Percentiles rank a stretch among this genome's conserved stretches.
These are phyloP conservation scores for Wickerhamomyces tratensis DNA, from an alignment of 805 yeast genomes.

Conservation along the genomic window DNA sequence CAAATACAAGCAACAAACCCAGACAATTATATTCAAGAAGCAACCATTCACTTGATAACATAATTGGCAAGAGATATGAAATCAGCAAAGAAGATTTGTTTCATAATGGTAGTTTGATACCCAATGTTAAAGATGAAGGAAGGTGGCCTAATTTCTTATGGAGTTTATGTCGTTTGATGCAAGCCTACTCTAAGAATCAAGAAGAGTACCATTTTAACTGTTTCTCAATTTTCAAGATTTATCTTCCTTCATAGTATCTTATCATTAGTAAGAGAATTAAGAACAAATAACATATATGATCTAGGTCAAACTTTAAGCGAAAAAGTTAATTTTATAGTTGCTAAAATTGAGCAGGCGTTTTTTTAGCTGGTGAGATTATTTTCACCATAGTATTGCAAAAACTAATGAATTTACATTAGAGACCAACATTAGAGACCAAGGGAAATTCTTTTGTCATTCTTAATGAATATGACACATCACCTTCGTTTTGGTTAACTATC, in stretches of 20 bases:
- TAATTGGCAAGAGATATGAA: slow-evolving; percentile 4
- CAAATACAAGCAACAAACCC: slow-evolving; percentile 21
- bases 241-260: slow-evolving; percentile 25
- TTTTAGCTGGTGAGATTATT: slow-evolving; percentile 23
- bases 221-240: slow-evolving; percentile 24
- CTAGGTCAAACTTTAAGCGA: slow-evolving; percentile 16
- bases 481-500: slow-evolving; percentile 25
- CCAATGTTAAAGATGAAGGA: slow-evolving; percentile 20
- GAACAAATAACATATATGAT: slow-evolving; percentile 18
- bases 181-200: slow-evolving; percentile 19
- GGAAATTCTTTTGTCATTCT: slow-evolving; percentile 3
- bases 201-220: slow-evolving; percentile 25
- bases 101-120: slow-evolving; percentile 11
- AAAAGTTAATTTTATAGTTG: slow-evolving; percentile 17
- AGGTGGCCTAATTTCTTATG: slow-evolving; percentile 29
- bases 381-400: slow-evolving; percentile 21
- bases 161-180: slow-evolving; percentile 23
- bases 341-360: slow-evolving; percentile 21
- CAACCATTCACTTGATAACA: neutral
- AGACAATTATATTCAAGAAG: slow-evolving; percentile 9
- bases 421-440: slow-evolving; percentile 2
- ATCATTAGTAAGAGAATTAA: slow-evolving; percentile 18
- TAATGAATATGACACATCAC: slow-evolving; percentile 24
- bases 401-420: slow-evolving; percentile 9
- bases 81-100: slow-evolving; percentile 6